Evolutionary conservation across 2,329 filamentous ascomycete species (phyloP).

Genomic region (Fusarium subtropicale): DNA sequence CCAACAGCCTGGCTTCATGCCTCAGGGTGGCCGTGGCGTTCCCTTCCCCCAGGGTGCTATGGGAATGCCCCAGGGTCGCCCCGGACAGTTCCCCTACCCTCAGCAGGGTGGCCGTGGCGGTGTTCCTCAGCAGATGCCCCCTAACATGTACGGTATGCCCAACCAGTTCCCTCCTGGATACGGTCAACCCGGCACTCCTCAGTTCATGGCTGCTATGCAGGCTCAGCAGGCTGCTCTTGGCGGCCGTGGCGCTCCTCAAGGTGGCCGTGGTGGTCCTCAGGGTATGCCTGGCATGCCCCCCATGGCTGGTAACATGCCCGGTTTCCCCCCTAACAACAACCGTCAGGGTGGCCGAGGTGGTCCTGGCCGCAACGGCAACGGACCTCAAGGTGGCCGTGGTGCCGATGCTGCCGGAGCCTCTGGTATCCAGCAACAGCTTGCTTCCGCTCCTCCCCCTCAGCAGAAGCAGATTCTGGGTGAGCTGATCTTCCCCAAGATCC

Average conservation of each 20-base stretch:
- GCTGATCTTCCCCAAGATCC: conserved; percentile 98
- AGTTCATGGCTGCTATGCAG: conserved; percentile 85
- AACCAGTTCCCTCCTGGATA: conserved; percentile 85
- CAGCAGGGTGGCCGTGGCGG: conserved; percentile 91
- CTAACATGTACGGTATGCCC: conserved; percentile 85
- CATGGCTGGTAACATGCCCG: conserved; percentile 64
- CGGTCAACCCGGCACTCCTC: conserved; percentile 82
- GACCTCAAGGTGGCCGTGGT: conserved; percentile 62
- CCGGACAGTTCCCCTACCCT: conserved; percentile 87
- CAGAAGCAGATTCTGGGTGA: conserved; percentile 99
- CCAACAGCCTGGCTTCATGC: conserved; percentile 78
- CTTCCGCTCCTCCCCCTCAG: conserved; percentile 71
- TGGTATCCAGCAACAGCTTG: conserved; percentile 69
- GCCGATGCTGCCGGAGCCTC: conserved; percentile 48
- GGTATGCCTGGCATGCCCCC: conserved; percentile 79
- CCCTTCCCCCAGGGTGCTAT: conserved; percentile 74
- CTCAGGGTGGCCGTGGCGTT: conserved; percentile 73
- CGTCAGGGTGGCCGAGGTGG: conserved; percentile 64
- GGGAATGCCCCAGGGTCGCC: conserved; percentile 81
- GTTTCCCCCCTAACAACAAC: conserved; percentile 69
- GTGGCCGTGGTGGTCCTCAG: conserved; percentile 70
- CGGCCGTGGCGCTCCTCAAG: conserved; percentile 73
- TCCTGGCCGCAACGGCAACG: conserved; percentile 58
- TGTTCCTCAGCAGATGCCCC: conserved; percentile 86
- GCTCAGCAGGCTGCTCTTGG: conserved; percentile 72